phyloP scores from a whole-genome alignment of 495 filamentous ascomycete species.

The Sabuloglossum arenarium region DNA sequence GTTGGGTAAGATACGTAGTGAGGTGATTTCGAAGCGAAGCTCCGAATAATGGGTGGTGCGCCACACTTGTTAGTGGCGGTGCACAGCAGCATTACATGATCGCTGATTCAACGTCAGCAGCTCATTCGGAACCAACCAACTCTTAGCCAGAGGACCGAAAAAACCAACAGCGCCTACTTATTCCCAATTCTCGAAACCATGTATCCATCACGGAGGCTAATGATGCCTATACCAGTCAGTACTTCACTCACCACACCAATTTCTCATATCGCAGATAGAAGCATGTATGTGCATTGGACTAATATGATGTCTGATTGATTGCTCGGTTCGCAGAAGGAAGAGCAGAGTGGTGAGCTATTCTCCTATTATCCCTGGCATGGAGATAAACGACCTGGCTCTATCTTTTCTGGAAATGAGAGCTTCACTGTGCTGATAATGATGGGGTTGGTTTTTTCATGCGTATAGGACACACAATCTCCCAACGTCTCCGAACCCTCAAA shows the following conservation, averaged over 20 bases:
- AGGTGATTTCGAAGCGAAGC: slow-evolving; percentile 8
- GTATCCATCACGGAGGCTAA: slow-evolving; percentile 33
- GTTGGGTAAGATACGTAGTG: too few species aligned
- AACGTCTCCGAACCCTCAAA: slow-evolving; percentile 73
- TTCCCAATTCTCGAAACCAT: neutral
- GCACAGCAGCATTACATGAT: neutral
- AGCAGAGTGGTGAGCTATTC: slow-evolving; percentile 17
- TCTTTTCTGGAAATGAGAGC: too few species aligned
- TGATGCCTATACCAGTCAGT: slow-evolving; percentile 66
- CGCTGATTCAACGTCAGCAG: slow-evolving; percentile 1
- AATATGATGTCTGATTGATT: neutral
- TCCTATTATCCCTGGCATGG: neutral
- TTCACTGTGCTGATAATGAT: slow-evolving; percentile 13
- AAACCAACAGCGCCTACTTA: neutral
- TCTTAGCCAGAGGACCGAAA: too few species aligned
- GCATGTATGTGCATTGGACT: neutral
- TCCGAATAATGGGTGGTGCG: slow-evolving; percentile 6
- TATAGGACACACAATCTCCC: slow-evolving; percentile 88
- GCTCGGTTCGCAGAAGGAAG: slow-evolving; percentile 18
- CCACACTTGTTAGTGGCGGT: neutral
- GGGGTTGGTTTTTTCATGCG: slow-evolving; percentile 5
- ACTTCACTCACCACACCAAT: neutral
- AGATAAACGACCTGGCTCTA: too few species aligned
- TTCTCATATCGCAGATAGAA: neutral
- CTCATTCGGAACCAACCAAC: slow-evolving; percentile 1